Percentiles rank a stretch among this genome's conserved stretches.
Conservation (phyloP, 1,284 basidiomycete genomes). For the Malassezia brasiliensis region DNA sequence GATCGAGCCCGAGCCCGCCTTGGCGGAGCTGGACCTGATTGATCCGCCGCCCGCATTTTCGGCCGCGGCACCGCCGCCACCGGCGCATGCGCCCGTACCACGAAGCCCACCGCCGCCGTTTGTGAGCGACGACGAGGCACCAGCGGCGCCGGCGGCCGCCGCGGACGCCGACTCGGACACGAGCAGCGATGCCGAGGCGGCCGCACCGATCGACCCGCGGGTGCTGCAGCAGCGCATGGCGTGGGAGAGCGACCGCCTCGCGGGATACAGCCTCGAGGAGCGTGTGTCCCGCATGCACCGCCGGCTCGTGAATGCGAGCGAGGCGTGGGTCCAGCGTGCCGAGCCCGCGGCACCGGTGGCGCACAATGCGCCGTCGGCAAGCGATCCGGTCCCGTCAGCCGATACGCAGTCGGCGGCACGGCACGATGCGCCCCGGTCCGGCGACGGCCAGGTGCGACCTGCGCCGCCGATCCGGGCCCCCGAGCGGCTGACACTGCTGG, state of each 20-base stretch:
- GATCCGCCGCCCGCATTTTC: slow-evolving; percentile 15
- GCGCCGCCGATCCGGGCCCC: no score
- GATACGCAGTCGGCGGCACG: no score
- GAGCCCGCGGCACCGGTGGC: background rate
- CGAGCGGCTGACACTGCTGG: no score
- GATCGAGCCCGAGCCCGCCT: background rate
- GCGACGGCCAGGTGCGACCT: no score
- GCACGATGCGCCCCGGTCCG: background rate
- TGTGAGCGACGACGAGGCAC: slow-evolving; percentile 19
- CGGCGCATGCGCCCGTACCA: slow-evolving; percentile 8
- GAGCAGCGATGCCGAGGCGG: background rate
- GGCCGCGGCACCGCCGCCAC: background rate
- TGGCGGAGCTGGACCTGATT: background rate
- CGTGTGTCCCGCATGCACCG: slow-evolving; percentile 14
- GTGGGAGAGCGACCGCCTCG: slow-evolving; percentile 16
- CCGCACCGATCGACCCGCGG: background rate
- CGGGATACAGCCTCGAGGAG: slow-evolving; percentile 15
- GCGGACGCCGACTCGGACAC: background rate
- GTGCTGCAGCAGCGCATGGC: slow-evolving; percentile 10
- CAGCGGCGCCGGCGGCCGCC: background rate
- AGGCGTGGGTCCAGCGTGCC: background rate
- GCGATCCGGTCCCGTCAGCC: background rate
- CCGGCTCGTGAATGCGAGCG: background rate
- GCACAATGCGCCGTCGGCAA: background rate
- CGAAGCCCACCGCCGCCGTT: slow-evolving; percentile 35